phyloP scores from a whole-genome alignment of 2,329 filamentous ascomycete species.

The Claviceps digitariae region DNA sequence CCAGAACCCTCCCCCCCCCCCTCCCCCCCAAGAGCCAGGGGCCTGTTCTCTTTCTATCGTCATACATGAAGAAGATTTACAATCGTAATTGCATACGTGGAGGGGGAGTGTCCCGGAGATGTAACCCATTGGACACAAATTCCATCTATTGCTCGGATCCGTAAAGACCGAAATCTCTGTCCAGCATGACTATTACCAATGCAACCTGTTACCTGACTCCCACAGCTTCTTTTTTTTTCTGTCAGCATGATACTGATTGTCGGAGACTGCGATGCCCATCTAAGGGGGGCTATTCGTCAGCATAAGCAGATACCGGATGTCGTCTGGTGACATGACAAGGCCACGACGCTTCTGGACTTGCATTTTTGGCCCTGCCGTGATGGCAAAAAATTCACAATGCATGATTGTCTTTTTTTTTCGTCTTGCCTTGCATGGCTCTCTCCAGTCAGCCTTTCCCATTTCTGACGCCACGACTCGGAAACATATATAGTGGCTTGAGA shows the following conservation, averaged over 20 bases:
- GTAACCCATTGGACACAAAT: neutral
- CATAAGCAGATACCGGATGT: conserved; percentile 1
- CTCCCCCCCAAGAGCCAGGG: neutral
- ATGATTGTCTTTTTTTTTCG: neutral
- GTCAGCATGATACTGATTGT: conserved; percentile 1
- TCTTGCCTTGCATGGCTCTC: neutral
- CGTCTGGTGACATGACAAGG: neutral
- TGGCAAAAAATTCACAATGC: neutral
- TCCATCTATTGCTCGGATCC: neutral
- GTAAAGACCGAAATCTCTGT: neutral
- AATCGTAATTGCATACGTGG: neutral
- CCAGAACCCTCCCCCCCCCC: too few relatives aligned
- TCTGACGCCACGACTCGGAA: neutral
- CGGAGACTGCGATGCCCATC: neutral
- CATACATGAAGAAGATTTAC: conserved; percentile 3
- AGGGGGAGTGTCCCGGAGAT: neutral
- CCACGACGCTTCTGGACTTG: neutral
- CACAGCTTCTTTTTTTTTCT: neutral
- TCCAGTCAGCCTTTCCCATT: neutral
- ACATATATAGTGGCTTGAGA: conserved; percentile 7
- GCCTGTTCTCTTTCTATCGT: neutral
- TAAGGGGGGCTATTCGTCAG: neutral
- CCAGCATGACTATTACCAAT: neutral
- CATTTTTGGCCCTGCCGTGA: neutral
- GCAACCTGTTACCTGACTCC: neutral